phyloP scores from a whole-genome alignment of 129 eudicot genomes.

The Sambucus nigra region DNA sequence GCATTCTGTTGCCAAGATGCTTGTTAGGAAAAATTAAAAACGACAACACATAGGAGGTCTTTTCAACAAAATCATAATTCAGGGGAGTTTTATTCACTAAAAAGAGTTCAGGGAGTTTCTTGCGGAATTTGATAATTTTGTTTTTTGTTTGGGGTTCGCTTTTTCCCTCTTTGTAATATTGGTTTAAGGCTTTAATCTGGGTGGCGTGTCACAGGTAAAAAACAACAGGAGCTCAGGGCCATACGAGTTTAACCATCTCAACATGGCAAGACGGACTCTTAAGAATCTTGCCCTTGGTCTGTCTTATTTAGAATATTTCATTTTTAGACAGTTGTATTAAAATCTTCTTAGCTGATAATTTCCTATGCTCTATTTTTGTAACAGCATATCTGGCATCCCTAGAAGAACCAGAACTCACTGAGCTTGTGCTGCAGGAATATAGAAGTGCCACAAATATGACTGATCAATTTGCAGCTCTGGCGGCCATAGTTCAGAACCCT shows the following conservation, averaged over 20 bases:
- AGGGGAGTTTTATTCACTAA: too few species aligned
- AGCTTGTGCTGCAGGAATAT: constrained; percentile 78
- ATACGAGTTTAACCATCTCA: constrained; percentile 54
- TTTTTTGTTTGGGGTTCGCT: background rate
- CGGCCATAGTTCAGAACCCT: constrained; percentile 77
- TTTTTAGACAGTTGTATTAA: background rate
- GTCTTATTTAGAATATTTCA: constrained; percentile 3
- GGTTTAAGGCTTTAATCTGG: background rate
- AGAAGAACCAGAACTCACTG: constrained; percentile 50
- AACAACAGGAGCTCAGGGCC: constrained; percentile 53
- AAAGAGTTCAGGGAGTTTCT: too few species aligned
- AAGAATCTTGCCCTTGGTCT: constrained; percentile 78
- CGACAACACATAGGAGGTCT: too few species aligned
- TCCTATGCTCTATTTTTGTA: constrained; percentile 3
- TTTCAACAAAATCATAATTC: too few species aligned
- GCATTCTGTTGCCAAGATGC: too few species aligned
- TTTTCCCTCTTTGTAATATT: background rate
- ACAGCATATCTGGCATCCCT: constrained; percentile 83
- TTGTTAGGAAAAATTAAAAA: too few species aligned
- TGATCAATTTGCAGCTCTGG: constrained; percentile 83
- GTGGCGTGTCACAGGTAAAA: constrained; percentile 44
- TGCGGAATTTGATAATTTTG: too few species aligned
- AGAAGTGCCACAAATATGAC: constrained; percentile 85
- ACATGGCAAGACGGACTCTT: constrained; percentile 89
- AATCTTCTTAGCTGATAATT: constrained; percentile 4